Base-by-base conservation (phyloP, 192 early-diverging fungal species). In the Polychytrium aggregatum region DNA sequence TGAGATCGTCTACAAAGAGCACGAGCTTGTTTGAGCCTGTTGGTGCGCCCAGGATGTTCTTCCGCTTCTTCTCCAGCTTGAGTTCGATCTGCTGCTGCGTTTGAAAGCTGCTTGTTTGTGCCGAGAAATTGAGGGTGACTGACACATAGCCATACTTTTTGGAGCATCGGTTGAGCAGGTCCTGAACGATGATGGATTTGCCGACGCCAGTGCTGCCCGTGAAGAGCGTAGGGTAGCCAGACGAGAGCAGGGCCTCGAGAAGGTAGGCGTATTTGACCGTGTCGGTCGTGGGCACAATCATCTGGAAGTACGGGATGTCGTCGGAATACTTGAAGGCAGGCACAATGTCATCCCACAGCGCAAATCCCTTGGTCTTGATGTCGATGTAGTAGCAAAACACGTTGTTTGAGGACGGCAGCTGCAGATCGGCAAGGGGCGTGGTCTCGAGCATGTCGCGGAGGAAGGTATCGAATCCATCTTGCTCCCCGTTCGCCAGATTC, bases 1-100 rank as follows among this genome's bases (percentile, higher is more conserved):
- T 79, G 30, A 79, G 51, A 46, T 79, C 76, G 51, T 79, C 76
- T 10, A 79, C 68, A 60, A 79, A 79, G 13, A 79, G 44, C n/a
- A 76, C 63, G 37, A 79, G 69, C 48, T 65, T 72, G 39, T 56
- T 67, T 37, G 56, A 62, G 13, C 76, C 76, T 18, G 55, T 53
- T 6, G 76, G 76, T 2, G 76, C 72, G n/a, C 76, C 76, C 46
- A 59, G 56, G 37, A 76, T 78, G 48, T 76, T 76, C 52, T 79
- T 79, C 22, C 72, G 41, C 36, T 76, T 75, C 60, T 79, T 79
- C 54, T 79, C 76, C 5, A 79, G 59, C 48, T 79, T 79, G 11
- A 73, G 43, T 43, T 79, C 76, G 65, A 79, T 68, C 37, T 60
- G 57, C 44, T 79, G 72, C 57, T 79, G 76, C 7, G 76, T 79